Base-by-base conservation (phyloP, 1,139 yeast genomes). In the Hemisphaericaspora xylanilytica region DNA sequence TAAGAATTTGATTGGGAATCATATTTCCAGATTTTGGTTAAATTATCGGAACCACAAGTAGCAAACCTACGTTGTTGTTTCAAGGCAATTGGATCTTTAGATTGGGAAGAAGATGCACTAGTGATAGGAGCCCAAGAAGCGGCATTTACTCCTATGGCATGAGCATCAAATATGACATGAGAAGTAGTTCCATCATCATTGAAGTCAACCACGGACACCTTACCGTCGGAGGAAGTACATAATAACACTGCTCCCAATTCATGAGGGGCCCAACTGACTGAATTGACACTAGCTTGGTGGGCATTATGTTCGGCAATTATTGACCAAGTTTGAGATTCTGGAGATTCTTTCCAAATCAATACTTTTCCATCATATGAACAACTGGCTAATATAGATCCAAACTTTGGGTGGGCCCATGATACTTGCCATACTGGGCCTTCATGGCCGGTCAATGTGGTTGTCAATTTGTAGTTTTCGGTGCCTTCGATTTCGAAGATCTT, bases 391-490 rank as follows among this genome's bases (percentile, higher is more conserved):
- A 92, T 87, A 5, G 89, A 85, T 27, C 98, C 98, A 57, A 92
- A 92, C 62, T 92, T 92, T 31, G 99, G 98, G 60, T 94, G 98
- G 2, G 98, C 97, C 99, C 98, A 92, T 38, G 90, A 80, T 25
- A 90, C 95, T 65, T 92, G 96, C 98, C 99, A 94, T 36, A 94
- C 97, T 9, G 98, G 97, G 16, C 98, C 98, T 48, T 89, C 96
- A 61, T 92, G 99, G 22, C 73, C 96, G 79, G 56, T 76, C 49
- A 92, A 71, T 1, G 97, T 89, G 50, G 89, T 96, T 24, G 83
- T 73, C 39, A 89, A 70, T 58, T 76, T 81, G 61, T 85, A 86
- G 54, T 74, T 78, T 40, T 88, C 95, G 35, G 92, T 89, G 18
- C 74, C 75, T 40, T 88, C 96, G 39, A 90, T 81, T 51, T 90